These are phyloP conservation scores for Xylaria sp. DNA, from an alignment of 2,329 filamentous ascomycete genomes.

Conservation along the genomic window DNA sequence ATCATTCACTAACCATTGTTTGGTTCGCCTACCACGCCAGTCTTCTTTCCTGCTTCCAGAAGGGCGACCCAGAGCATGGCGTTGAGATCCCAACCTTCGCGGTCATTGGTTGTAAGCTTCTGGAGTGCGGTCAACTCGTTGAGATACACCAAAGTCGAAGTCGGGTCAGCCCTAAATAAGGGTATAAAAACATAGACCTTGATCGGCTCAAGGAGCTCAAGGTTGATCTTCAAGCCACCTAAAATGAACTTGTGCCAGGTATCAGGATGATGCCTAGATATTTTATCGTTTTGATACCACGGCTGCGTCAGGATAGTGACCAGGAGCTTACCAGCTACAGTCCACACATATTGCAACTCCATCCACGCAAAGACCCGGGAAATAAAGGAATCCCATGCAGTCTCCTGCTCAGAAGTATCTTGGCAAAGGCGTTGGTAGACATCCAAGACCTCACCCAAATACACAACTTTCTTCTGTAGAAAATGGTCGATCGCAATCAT, in stretches of 20 bases:
- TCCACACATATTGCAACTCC: conserved; percentile 61
- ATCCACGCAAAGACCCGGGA: conserved; percentile 60
- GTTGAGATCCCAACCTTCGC: conserved; percentile 55
- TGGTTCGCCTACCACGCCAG: conserved; percentile 71
- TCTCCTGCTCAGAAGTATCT: conserved; percentile 32
- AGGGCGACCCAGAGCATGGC: conserved; percentile 68
- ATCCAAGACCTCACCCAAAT: conserved; percentile 51
- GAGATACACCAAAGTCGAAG: conserved; percentile 62
- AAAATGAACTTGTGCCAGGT: conserved; percentile 64
- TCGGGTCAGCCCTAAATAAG: conserved; percentile 64
- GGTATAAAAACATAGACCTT: conserved; percentile 69
- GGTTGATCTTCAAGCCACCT: conserved; percentile 53
- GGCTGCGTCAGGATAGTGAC: conserved; percentile 61
- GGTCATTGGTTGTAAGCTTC: conserved; percentile 52
- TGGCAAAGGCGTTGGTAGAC: conserved; percentile 47
- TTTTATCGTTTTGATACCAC: conserved; percentile 40
- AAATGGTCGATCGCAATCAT: conserved; percentile 71
- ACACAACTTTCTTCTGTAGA: conserved; percentile 63
- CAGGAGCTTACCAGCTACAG: conserved; percentile 65
- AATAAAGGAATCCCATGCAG: conserved; percentile 58
- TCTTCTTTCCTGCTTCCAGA: conserved; percentile 74
- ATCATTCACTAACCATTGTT: conserved; percentile 46
- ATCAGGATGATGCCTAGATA: conserved; percentile 46
- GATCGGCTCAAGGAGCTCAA: conserved; percentile 63
- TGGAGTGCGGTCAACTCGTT: conserved; percentile 58